Evolutionary conservation across 2,329 filamentous ascomycete genomes (phyloP).

Genomic region (Cadophora malorum): DNA sequence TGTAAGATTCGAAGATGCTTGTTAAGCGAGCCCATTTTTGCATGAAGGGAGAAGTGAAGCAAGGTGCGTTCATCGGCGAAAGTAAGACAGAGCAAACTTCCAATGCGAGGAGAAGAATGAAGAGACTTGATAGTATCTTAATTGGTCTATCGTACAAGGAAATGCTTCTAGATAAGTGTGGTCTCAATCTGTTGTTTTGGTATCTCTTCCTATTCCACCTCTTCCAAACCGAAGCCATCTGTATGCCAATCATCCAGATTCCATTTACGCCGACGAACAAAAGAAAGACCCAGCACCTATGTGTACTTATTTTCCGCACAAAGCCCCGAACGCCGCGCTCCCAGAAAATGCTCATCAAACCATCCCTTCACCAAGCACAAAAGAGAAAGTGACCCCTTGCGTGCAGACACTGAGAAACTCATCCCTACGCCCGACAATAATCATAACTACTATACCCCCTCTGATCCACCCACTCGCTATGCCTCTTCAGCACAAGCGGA

Average conservation of each 20-base stretch:
- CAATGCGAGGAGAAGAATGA: neutral
- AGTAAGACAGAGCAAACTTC: neutral
- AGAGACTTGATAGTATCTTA: too few species aligned
- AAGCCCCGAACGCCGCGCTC: slow-evolving; percentile 10
- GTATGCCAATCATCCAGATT: neutral
- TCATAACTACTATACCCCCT: slow-evolving; percentile 41
- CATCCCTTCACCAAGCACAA: neutral
- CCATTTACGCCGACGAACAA: neutral
- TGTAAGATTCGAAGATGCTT: neutral
- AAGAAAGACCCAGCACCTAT: neutral
- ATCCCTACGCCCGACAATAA: slow-evolving; percentile 31
- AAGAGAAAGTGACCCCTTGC: neutral
- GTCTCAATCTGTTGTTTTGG: slow-evolving; percentile 2
- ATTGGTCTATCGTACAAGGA: neutral
- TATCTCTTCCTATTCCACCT: slow-evolving; percentile 2
- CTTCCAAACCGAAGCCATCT: neutral
- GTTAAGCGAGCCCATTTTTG: neutral
- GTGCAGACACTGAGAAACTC: neutral
- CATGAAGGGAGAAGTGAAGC: neutral
- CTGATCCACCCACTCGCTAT: slow-evolving; percentile 37
- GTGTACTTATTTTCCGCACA: neutral
- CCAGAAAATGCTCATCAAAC: slow-evolving; percentile 6
- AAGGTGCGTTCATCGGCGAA: neutral
- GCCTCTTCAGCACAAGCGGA: slow-evolving; percentile 28
- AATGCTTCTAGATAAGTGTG: neutral